These are phyloP conservation scores for Elsinoe australis DNA, from an alignment of 2,329 filamentous ascomycete species.

Conservation along the genomic window DNA sequence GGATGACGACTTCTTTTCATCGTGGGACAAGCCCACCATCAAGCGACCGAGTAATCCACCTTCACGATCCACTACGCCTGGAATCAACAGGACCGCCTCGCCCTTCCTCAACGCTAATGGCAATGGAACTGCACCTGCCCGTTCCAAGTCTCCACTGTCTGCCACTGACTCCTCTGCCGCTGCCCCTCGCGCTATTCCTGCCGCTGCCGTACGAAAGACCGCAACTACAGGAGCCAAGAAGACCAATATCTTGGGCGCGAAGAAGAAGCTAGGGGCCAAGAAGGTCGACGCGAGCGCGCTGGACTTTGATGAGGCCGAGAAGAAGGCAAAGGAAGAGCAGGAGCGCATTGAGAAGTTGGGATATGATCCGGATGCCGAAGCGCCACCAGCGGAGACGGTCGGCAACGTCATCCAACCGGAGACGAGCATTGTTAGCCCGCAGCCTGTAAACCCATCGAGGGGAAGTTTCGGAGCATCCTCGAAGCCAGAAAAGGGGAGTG, in stretches of 20 bases:
- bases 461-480: constrained; percentile 56
- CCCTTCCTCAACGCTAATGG: constrained; percentile 72
- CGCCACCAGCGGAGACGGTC: constrained; percentile 35
- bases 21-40: constrained; percentile 96
- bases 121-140: constrained; percentile 55
- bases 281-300: constrained; percentile 69
- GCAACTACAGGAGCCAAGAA: constrained; percentile 59
- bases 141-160: constrained; percentile 73
- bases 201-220: constrained; percentile 72
- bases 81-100: constrained; percentile 74
- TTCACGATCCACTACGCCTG: constrained; percentile 80
- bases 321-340: constrained; percentile 93
- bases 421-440: constrained; percentile 62
- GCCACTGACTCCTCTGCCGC: constrained; percentile 47
- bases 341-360: constrained; percentile 92
- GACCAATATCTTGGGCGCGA: constrained; percentile 60
- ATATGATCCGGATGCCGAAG: constrained; percentile 80
- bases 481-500: constrained; percentile 49
- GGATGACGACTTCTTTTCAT: constrained; percentile 95
- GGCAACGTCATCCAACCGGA: constrained; percentile 42
- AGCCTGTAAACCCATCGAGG: constrained; percentile 61
- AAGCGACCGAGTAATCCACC: constrained; percentile 92
- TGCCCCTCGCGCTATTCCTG: constrained; percentile 59
- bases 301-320: constrained; percentile 95
- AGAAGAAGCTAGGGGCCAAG: constrained; percentile 52